A percentile compares a stretch with the other conserved stretches of the same genome.
Conservation (phyloP, 805 yeast species). For the Hanseniaspora hatyaiensis region DNA sequence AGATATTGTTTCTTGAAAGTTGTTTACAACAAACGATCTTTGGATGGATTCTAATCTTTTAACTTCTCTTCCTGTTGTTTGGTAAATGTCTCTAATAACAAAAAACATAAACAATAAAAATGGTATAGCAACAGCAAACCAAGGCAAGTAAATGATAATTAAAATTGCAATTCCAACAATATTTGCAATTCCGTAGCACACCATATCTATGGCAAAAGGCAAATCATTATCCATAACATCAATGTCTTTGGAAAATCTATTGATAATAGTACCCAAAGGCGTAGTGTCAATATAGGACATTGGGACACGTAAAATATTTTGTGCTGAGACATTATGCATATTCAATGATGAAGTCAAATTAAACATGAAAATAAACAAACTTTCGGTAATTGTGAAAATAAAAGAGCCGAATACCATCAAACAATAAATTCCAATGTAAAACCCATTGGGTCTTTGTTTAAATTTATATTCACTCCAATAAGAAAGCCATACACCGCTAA, state of each 20-base stretch:
- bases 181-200: slow-evolving; percentile 42
- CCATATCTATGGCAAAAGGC: slow-evolving; percentile 52
- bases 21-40: slow-evolving; percentile 58
- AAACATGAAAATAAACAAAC: slow-evolving; percentile 38
- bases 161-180: slow-evolving; percentile 48
- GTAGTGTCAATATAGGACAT: slow-evolving; percentile 76
- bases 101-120: slow-evolving; percentile 36
- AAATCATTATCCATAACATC: slow-evolving; percentile 62
- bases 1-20: slow-evolving; percentile 56
- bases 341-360: slow-evolving; percentile 43
- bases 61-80: slow-evolving; percentile 61
- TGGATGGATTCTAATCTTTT: slow-evolving; percentile 64
- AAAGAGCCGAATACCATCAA: slow-evolving; percentile 42
- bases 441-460: slow-evolving; percentile 34
- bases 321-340: slow-evolving; percentile 52
- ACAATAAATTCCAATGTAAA: slow-evolving; percentile 65
- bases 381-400: slow-evolving; percentile 34
- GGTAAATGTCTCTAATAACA: slow-evolving; percentile 42
- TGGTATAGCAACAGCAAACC: slow-evolving; percentile 59
- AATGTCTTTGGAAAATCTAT: slow-evolving; percentile 69
- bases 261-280: slow-evolving; percentile 80
- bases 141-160: slow-evolving; percentile 61
- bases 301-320: slow-evolving; percentile 57
- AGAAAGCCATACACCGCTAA: slow-evolving; percentile 68
- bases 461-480: slow-evolving; percentile 63